These are phyloP conservation scores for Psidium guajava DNA, from an alignment of 345 rosid genomes.

Conservation along the genomic window DNA sequence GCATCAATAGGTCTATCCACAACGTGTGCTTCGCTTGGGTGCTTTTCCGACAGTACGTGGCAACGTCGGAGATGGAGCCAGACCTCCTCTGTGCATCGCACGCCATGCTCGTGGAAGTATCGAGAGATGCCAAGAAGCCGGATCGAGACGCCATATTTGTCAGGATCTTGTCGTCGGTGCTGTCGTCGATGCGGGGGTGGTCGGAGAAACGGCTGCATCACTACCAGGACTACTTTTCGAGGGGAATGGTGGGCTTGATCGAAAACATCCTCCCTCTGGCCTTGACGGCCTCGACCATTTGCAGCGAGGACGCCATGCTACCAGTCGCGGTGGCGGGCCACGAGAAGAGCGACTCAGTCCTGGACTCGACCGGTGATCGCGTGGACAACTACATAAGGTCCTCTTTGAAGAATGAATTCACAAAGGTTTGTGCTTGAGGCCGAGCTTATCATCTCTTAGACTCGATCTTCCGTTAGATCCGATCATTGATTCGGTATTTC, in stretches of 20 bases:
- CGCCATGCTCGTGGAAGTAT: conserved; percentile 32
- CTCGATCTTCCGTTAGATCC: not conserved
- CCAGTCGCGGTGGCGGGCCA: conserved; percentile 14
- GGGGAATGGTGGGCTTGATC: conserved; percentile 44
- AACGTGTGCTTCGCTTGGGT: conserved; percentile 35
- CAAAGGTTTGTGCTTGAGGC: conserved; percentile 26
- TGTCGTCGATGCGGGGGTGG: conserved; percentile 36
- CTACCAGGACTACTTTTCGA: conserved; percentile 73
- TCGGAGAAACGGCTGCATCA: conserved; percentile 31
- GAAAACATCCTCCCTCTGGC: conserved; percentile 78
- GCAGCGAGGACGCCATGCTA: conserved; percentile 50
- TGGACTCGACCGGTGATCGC: conserved; percentile 52
- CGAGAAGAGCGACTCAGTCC: conserved; percentile 34
- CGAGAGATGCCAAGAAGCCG: conserved; percentile 30
- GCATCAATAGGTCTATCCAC: conserved; percentile 26
- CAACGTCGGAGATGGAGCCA: conserved; percentile 25
- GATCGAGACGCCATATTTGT: conserved; percentile 29
- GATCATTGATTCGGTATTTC: conserved; percentile 5
- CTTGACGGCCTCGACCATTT: conserved; percentile 54
- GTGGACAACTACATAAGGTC: conserved; percentile 70
- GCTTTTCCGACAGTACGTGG: conserved; percentile 30
- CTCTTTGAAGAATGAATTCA: conserved; percentile 60
- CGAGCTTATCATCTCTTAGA: not conserved
- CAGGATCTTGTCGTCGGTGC: conserved; percentile 22
- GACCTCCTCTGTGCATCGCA: conserved; percentile 33